Percentiles rank a stretch among this genome's conserved stretches.
phyloP scores from a whole-genome alignment of 495 filamentous ascomycete species.

The Penicillium egyptiacum region DNA sequence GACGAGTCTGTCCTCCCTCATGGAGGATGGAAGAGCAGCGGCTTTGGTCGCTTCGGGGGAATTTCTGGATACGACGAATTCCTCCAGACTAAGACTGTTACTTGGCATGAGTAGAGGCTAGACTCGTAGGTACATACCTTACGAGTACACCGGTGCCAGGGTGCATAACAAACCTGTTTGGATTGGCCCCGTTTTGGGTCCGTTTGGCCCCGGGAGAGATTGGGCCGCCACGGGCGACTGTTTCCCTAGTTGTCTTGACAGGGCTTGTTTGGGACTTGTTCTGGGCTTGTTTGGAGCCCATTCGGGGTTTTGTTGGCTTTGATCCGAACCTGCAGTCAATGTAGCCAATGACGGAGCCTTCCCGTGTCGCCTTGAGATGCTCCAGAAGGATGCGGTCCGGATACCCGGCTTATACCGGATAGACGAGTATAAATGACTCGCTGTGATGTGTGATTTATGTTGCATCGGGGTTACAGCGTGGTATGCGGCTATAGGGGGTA shows the following conservation, averaged over 20 bases:
- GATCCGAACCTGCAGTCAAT: neutral
- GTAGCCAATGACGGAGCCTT: conserved; percentile 3
- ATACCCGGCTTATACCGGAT: neutral
- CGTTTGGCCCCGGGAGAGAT: neutral
- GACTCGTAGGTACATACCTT: neutral
- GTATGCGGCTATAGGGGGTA: neutral
- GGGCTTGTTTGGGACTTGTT: neutral
- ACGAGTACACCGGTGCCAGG: neutral
- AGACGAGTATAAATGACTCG: conserved; percentile 6
- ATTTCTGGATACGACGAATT: conserved; percentile 68
- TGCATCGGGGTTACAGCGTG: neutral
- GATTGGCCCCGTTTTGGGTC: neutral
- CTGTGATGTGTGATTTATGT: neutral
- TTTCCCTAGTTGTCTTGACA: neutral
- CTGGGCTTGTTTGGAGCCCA: neutral
- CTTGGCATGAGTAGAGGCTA: conserved; percentile 50
- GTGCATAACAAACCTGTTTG: neutral
- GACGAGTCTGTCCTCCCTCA: conserved; percentile 79
- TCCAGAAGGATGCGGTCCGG: neutral
- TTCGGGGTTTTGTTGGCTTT: neutral
- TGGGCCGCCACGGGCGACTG: conserved; percentile 1
- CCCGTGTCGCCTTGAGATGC: neutral
- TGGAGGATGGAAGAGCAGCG: conserved; percentile 83
- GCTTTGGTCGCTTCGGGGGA: conserved; percentile 70
- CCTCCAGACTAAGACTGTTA: conserved; percentile 80